phyloP scores from a whole-genome alignment of 176 grass and related monocot genomes.

The Raddia distichophylla region DNA sequence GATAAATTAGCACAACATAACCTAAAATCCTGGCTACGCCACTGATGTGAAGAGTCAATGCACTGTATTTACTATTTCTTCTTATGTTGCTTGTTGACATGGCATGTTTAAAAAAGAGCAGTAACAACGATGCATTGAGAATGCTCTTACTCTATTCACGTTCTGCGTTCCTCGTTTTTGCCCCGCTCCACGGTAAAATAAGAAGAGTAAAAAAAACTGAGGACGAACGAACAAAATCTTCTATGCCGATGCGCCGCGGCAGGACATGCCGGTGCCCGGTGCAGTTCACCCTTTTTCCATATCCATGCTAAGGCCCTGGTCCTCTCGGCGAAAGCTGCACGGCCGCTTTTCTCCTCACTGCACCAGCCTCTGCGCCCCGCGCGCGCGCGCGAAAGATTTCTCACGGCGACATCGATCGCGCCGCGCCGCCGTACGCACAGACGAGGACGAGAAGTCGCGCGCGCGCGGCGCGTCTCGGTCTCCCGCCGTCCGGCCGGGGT shows the following conservation, averaged over 20 bases:
- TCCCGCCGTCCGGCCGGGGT: no score
- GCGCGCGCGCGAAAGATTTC: not conserved
- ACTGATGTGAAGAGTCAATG: no score
- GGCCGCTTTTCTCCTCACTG: not conserved
- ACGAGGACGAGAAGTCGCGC: no score
- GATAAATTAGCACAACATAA: no score
- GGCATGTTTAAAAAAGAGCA: no score
- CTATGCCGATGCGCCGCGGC: not conserved
- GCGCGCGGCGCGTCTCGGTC: no score
- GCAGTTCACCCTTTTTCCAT: not conserved
- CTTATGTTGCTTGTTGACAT: no score
- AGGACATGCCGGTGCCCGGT: not conserved
- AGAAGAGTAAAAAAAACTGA: not conserved
- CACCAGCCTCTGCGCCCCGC: not conserved
- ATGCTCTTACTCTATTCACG: not conserved
- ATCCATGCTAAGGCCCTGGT: not conserved
- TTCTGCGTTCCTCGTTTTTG: not conserved
- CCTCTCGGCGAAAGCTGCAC: not conserved
- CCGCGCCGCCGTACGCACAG: no score
- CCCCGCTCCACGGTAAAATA: not conserved
- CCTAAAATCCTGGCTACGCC: no score
- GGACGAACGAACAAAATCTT: not conserved
- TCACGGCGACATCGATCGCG: slow-evolving; percentile 5
- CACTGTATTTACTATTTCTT: no score
- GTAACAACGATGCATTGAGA: no score